These are phyloP conservation scores for Penicillium sp. DNA, from an alignment of 2,329 filamentous ascomycete species.

Conservation along the genomic window DNA sequence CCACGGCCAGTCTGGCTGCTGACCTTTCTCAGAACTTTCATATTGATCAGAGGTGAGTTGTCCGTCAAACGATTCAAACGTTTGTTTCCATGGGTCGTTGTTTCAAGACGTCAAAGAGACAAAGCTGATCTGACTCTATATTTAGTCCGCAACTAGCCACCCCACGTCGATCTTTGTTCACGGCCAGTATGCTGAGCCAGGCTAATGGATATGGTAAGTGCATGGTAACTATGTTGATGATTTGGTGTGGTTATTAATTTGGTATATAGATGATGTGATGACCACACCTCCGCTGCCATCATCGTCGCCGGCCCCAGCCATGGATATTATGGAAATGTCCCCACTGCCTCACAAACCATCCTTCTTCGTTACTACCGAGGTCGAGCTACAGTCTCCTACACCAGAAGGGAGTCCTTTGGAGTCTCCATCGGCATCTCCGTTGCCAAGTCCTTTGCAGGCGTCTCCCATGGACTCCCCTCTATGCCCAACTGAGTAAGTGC, in stretches of 20 bases:
- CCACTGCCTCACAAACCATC: slow-evolving; percentile 83
- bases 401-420: slow-evolving; percentile 53
- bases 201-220: slow-evolving; percentile 56
- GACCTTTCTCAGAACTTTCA: slow-evolving; percentile 97
- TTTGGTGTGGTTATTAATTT: slow-evolving; percentile 25
- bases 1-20: slow-evolving; percentile 82
- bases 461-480: slow-evolving; percentile 37
- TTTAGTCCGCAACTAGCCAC: slow-evolving; percentile 75
- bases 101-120: slow-evolving; percentile 9
- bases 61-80: too few relatives aligned
- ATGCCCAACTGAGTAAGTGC: slow-evolving; percentile 38
- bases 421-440: slow-evolving; percentile 34
- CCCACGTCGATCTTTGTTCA: slow-evolving; percentile 80
- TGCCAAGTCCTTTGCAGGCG: slow-evolving; percentile 40
- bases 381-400: slow-evolving; percentile 69
- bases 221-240: background rate
- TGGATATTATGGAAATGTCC: slow-evolving; percentile 88
- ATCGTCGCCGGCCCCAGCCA: slow-evolving; percentile 70
- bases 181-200: slow-evolving; percentile 62
- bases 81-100: background rate
- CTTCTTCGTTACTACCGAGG: slow-evolving; percentile 56
- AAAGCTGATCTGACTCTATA: slow-evolving; percentile 40
- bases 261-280: slow-evolving; percentile 59
- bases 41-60: slow-evolving; percentile 77
- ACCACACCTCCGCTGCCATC: slow-evolving; percentile 81